phyloP scores from a whole-genome alignment of 2,329 filamentous ascomycete genomes.

The Fusarium multiceps region DNA sequence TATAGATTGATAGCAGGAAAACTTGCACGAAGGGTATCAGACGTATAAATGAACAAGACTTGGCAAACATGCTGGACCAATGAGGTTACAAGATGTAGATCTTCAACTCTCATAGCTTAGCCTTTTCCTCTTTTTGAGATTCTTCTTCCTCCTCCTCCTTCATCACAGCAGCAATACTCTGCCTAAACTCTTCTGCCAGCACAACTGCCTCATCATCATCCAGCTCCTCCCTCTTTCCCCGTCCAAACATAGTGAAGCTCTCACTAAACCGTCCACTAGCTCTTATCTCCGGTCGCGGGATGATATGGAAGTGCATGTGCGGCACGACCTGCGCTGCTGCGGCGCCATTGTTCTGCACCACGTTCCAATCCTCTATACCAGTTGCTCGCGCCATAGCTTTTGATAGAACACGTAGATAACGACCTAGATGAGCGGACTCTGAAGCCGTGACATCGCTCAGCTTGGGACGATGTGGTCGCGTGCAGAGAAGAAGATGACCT shows the following conservation, averaged over 20 bases:
- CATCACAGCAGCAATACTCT: conserved; percentile 61
- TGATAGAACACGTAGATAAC: conserved; percentile 77
- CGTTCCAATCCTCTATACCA: conserved; percentile 87
- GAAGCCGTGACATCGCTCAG: conserved; percentile 74
- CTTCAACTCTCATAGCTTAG: conserved; percentile 52
- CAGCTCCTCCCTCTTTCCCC: conserved; percentile 76
- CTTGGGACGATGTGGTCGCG: conserved; percentile 80
- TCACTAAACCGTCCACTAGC: conserved; percentile 64
- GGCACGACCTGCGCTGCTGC: conserved; percentile 92
- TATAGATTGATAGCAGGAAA: background rate
- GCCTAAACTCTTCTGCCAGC: conserved; percentile 67
- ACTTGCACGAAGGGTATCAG: conserved; percentile 25
- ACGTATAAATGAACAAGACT: conserved; percentile 2
- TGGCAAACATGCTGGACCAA: conserved; percentile 12
- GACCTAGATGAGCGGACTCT: conserved; percentile 75
- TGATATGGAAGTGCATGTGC: conserved; percentile 95
- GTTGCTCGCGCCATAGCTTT: conserved; percentile 75
- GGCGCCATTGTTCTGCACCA: conserved; percentile 94
- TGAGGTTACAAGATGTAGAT: conserved; percentile 12
- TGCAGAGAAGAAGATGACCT: conserved; percentile 86
- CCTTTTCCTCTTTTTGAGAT: conserved; percentile 40
- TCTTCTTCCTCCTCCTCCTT: conserved; percentile 50
- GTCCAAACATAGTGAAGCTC: conserved; percentile 86
- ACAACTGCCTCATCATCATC: conserved; percentile 77
- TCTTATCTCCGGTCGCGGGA: conserved; percentile 79